A percentile compares a stretch with the other conserved stretches of the same genome.
These are phyloP conservation scores for Daldinia concentrica DNA, from an alignment of 495 filamentous ascomycete genomes.

Conservation along the genomic window DNA sequence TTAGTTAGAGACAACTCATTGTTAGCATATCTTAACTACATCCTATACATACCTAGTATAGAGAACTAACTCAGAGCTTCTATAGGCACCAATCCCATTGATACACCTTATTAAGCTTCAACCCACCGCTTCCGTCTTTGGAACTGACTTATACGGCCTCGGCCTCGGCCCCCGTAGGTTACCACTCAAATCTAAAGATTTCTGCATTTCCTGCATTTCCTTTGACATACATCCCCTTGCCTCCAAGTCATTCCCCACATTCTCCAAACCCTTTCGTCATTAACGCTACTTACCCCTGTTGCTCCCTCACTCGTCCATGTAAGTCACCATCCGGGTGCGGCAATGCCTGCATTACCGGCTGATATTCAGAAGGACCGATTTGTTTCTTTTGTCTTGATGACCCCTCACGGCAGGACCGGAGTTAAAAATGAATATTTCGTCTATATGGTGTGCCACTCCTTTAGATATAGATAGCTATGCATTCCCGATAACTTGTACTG, in stretches of 20 bases:
- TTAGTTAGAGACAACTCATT: not conserved
- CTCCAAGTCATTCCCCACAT: slow-evolving; percentile 17
- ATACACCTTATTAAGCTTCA: no score
- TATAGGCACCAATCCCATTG: no score
- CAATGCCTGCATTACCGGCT: slow-evolving; percentile 23
- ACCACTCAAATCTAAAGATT: not conserved
- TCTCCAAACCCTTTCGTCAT: slow-evolving; percentile 32
- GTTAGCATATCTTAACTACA: no score
- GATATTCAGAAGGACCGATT: slow-evolving; percentile 31
- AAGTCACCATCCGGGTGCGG: slow-evolving; percentile 15
- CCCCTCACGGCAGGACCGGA: slow-evolving; percentile 23
- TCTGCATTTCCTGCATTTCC: slow-evolving; percentile 10
- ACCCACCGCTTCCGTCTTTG: not conserved
- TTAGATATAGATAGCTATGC: slow-evolving; percentile 9
- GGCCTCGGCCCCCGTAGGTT: not conserved
- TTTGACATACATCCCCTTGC: not conserved
- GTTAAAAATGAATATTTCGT: slow-evolving; percentile 28
- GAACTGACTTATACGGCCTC: not conserved
- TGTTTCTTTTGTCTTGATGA: slow-evolving; percentile 5
- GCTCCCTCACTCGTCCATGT: slow-evolving; percentile 7
- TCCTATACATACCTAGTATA: no score
- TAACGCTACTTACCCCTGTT: slow-evolving; percentile 20
- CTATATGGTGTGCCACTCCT: slow-evolving; percentile 13
- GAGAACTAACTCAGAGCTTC: no score
- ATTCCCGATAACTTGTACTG: not conserved